phyloP scores from a whole-genome alignment of 23 red algal species.

The Gracilaria caudata region DNA sequence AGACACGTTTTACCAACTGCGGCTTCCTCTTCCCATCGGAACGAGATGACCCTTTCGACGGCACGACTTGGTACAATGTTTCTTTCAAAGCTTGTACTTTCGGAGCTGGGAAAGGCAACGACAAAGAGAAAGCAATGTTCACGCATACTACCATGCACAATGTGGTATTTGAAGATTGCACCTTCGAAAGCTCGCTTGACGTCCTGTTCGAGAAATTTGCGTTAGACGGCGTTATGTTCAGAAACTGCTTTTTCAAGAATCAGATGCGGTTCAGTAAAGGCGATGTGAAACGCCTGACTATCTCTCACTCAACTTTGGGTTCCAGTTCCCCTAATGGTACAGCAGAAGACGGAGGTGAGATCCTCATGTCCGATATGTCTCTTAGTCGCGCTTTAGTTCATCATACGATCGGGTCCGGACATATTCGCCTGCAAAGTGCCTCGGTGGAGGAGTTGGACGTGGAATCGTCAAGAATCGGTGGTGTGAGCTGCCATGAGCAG shows the following conservation, averaged over 20 bases:
- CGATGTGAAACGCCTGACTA: constrained; percentile 4
- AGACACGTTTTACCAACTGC: constrained; percentile 23
- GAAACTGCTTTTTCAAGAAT: constrained; percentile 27
- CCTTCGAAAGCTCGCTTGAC: constrained; percentile 23
- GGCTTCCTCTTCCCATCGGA: constrained; percentile 7
- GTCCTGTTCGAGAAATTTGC: constrained; percentile 40
- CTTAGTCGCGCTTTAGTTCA: constrained; percentile 29
- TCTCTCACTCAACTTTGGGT: constrained; percentile 32
- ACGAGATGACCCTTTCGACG: constrained; percentile 12
- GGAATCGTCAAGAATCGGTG: background rate
- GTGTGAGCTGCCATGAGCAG: constrained; percentile 28
- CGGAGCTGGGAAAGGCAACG: background rate
- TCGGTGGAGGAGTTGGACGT: constrained; percentile 20
- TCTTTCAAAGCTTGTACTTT: constrained; percentile 59
- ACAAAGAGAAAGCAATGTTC: constrained; percentile 31
- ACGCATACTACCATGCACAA: constrained; percentile 41
- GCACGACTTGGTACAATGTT: constrained; percentile 44
- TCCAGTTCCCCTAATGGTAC: background rate
- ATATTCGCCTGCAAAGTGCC: constrained; percentile 24
- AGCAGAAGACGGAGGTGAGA: constrained; percentile 12
- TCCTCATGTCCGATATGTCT: constrained; percentile 39
- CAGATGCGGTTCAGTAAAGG: constrained; percentile 12
- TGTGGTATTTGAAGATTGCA: constrained; percentile 48
- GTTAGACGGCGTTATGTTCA: constrained; percentile 24
- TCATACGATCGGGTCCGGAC: constrained; percentile 15